Evolutionary conservation across 1,284 basidiomycete species (phyloP).

Genomic region (Athelia psychrophila): DNA sequence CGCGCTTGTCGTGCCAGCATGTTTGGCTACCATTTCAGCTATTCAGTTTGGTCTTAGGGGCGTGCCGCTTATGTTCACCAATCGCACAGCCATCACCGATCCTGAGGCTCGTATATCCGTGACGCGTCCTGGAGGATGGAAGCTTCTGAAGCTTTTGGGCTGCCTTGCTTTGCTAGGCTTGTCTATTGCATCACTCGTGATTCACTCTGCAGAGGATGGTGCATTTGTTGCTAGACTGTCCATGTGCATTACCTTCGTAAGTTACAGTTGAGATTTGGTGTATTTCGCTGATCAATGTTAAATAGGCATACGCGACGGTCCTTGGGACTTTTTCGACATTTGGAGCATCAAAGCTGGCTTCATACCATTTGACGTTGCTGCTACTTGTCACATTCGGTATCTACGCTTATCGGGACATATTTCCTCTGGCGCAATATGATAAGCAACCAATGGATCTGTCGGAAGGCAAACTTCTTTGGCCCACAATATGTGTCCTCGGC

Average conservation of each 20-base stretch:
- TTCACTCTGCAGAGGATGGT: conserved; percentile 20
- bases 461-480: conserved; percentile 26
- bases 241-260: conserved; percentile 10
- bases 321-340: conserved; percentile 6
- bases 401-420: conserved; percentile 54
- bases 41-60: too few relatives aligned
- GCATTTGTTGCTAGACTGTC: not conserved
- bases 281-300: not conserved
- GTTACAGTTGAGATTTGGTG: not conserved
- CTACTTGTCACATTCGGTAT: conserved; percentile 26
- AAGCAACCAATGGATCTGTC: conserved; percentile 15
- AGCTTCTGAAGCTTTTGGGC: conserved; percentile 32
- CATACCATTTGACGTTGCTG: conserved; percentile 16
- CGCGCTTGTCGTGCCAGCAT: too few relatives aligned
- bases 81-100: too few relatives aligned
- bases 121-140: conserved; percentile 19
- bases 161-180: conserved; percentile 34
- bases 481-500: conserved; percentile 18
- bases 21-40: too few relatives aligned
- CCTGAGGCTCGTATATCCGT: too few relatives aligned
- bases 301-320: conserved; percentile 14
- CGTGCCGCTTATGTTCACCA: too few relatives aligned
- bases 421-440: conserved; percentile 44
- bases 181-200: conserved; percentile 23
- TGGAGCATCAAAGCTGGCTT: not conserved